These are phyloP conservation scores for Solanum rostratum DNA, from an alignment of 257 asterid genomes.

Conservation along the genomic window DNA sequence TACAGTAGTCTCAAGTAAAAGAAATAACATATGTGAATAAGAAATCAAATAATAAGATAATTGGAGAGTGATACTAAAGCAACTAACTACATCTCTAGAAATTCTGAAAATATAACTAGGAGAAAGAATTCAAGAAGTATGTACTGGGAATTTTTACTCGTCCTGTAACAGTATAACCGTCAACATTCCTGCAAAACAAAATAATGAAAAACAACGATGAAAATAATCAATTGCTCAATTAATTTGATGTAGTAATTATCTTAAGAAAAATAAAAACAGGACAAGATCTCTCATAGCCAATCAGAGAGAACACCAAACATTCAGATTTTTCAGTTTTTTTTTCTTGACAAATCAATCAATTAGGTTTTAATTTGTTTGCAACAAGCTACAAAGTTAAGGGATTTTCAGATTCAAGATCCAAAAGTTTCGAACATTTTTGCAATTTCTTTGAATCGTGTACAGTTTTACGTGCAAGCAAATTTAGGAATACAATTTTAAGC, in stretches of 20 bases:
- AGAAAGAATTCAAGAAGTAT: too few species aligned
- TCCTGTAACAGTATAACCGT: constrained; percentile 19
- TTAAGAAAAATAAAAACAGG: background rate
- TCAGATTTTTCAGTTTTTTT: background rate
- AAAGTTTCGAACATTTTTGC: background rate
- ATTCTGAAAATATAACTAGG: background rate
- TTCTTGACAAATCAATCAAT: background rate
- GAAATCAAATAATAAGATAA: background rate
- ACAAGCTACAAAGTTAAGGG: background rate
- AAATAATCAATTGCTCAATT: background rate
- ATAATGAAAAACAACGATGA: background rate
- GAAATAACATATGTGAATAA: too few species aligned
- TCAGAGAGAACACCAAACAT: background rate
- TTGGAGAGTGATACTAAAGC: background rate
- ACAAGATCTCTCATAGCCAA: background rate
- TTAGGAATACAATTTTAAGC: background rate
- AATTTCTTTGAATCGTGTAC: background rate
- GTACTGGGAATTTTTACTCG: constrained; percentile 24
- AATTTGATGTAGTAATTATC: background rate
- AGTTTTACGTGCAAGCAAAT: background rate
- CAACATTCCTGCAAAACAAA: constrained; percentile 9
- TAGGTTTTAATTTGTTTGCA: background rate
- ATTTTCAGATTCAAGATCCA: background rate
- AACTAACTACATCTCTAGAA: background rate
- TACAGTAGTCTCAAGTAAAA: too few species aligned